phyloP scores from a whole-genome alignment of 225 moss, liverwort and hornwort species.

The Anthoceros angustus region DNA sequence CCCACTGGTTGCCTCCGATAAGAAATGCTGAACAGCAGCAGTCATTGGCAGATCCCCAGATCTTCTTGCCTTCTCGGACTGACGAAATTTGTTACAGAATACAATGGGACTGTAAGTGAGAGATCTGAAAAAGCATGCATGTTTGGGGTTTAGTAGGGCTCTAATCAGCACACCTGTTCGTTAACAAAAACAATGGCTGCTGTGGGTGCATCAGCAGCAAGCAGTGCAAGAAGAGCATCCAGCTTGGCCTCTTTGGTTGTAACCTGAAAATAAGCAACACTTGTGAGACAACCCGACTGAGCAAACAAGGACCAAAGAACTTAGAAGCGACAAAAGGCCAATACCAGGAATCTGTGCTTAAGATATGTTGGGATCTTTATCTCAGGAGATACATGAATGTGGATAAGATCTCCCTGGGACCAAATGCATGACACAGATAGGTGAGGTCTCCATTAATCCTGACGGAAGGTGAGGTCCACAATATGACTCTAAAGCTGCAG shows the following conservation, averaged over 20 bases:
- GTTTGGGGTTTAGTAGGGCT: not conserved
- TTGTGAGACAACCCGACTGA: not conserved
- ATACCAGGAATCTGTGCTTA: constrained; percentile 88
- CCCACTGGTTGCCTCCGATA: constrained; percentile 37
- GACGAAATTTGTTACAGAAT: not conserved
- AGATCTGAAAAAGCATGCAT: not conserved
- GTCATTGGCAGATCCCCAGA: constrained; percentile 50
- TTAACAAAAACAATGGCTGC: constrained; percentile 95
- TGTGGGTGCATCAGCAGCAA: constrained; percentile 58
- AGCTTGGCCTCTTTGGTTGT: constrained; percentile 63
- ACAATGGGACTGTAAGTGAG: not conserved
- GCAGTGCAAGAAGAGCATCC: constrained; percentile 42
- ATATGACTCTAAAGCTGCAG: not conserved
- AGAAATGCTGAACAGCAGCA: constrained; percentile 42
- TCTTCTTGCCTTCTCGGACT: constrained; percentile 59
- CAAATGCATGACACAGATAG: not conserved
- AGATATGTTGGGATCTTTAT: constrained; percentile 74
- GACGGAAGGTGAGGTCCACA: not conserved
- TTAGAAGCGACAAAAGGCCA: no score
- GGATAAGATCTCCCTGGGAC: constrained; percentile 45
- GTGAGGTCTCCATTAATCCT: not conserved
- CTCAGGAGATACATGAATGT: constrained; percentile 60
- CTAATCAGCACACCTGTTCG: constrained; percentile 13
- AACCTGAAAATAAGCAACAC: constrained; percentile 26
- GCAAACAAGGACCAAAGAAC: not conserved